A percentile compares a stretch with the other conserved stretches of the same genome.
phyloP scores from a whole-genome alignment of 495 filamentous ascomycete species.

The Annulohypoxylon stygium region DNA sequence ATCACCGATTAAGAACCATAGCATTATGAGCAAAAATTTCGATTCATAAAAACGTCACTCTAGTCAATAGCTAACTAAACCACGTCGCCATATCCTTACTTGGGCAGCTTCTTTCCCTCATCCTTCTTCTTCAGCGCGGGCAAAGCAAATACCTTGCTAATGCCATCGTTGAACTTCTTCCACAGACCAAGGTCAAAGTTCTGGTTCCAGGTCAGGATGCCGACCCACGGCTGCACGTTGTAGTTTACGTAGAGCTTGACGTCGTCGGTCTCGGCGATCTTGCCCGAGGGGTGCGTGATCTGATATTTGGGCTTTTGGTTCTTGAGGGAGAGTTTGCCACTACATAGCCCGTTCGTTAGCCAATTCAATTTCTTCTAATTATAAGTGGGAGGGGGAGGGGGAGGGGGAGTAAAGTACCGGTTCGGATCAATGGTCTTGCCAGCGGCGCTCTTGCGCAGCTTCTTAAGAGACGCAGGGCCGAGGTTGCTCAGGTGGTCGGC shows the following conservation, averaged over 20 bases:
- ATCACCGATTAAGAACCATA: neutral
- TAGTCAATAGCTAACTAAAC: neutral
- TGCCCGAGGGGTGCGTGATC: slow-evolving; percentile 86
- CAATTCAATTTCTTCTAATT: neutral
- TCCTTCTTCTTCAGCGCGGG: slow-evolving; percentile 77
- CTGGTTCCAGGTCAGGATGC: slow-evolving; percentile 82
- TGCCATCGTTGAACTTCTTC: slow-evolving; percentile 71
- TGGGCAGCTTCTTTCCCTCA: slow-evolving; percentile 35
- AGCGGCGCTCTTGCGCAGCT: slow-evolving; percentile 63
- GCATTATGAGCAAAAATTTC: neutral
- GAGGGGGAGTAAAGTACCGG: slow-evolving; percentile 51
- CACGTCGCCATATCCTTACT: neutral
- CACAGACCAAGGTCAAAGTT: slow-evolving; percentile 70
- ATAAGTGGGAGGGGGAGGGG: slow-evolving; percentile 8
- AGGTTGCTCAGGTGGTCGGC: slow-evolving; percentile 68
- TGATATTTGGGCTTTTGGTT: slow-evolving; percentile 93
- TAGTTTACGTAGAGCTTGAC: slow-evolving; percentile 85
- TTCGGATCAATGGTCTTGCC: slow-evolving; percentile 66
- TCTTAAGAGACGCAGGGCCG: slow-evolving; percentile 64
- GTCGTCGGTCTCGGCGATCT: slow-evolving; percentile 75
- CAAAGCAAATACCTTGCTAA: slow-evolving; percentile 77
- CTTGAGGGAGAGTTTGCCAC: slow-evolving; percentile 77
- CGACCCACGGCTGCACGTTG: slow-evolving; percentile 99
- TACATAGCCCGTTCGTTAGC: slow-evolving; percentile 27
- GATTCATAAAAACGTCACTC: neutral